Evolutionary conservation across 495 filamentous ascomycete species (phyloP).

Genomic region (Podospora anserina): DNA sequence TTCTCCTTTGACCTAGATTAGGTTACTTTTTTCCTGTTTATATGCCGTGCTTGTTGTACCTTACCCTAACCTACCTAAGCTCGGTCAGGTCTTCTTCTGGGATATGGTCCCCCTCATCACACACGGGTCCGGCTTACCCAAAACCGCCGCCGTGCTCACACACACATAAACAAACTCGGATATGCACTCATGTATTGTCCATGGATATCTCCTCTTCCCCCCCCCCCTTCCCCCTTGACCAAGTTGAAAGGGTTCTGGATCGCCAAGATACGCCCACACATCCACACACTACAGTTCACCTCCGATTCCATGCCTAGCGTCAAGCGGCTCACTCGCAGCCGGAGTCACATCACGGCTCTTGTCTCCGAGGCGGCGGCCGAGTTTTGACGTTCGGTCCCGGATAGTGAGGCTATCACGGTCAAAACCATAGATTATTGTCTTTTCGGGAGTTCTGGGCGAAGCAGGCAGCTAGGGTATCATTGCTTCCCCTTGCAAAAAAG

Average conservation of each 20-base stretch:
- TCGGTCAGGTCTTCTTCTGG: background rate
- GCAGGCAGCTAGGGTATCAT: background rate
- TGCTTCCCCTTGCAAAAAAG: background rate
- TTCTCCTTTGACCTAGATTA: background rate
- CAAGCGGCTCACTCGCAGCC: background rate
- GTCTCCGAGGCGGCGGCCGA: conserved; percentile 6
- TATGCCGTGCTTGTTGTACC: background rate
- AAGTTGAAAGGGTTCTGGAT: background rate
- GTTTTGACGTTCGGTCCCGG: conserved; percentile 8
- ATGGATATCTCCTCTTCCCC: background rate
- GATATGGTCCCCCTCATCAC: background rate
- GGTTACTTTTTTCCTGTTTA: background rate
- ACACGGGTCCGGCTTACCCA: background rate
- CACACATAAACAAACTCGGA: background rate
- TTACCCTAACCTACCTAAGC: background rate
- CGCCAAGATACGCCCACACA: background rate
- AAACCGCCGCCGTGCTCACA: background rate
- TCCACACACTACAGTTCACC: background rate
- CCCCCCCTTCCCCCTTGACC: background rate
- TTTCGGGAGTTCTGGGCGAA: background rate
- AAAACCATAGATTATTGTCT: background rate
- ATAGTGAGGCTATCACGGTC: background rate
- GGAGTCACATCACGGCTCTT: background rate
- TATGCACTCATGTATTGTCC: background rate
- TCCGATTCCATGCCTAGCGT: background rate